Conservation (phyloP, 2,329 filamentous ascomycete species). For the Cladophialophora immunda region DNA sequence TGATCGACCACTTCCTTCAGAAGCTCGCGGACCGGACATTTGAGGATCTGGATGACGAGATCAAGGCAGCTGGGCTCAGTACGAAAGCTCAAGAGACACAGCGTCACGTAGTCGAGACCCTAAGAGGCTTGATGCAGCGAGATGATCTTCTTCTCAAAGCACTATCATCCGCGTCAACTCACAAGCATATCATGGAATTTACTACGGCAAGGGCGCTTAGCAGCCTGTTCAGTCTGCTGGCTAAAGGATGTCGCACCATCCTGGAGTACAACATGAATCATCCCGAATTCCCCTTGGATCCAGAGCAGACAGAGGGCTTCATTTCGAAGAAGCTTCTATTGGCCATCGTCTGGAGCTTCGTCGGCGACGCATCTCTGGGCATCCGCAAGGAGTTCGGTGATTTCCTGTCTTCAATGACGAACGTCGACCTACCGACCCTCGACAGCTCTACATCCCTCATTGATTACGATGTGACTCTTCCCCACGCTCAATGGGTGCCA, state of each 20-base stretch:
- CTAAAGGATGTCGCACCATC: conserved; percentile 89
- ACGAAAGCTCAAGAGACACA: conserved; percentile 83
- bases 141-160: conserved; percentile 84
- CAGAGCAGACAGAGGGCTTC: conserved; percentile 88
- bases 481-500: conserved; percentile 84
- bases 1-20: conserved; percentile 90
- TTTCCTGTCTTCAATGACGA: conserved; percentile 80
- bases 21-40: conserved; percentile 83
- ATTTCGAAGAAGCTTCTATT: conserved; percentile 93
- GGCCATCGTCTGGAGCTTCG: conserved; percentile 92
- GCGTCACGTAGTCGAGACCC: conserved; percentile 77
- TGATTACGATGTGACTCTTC: conserved; percentile 90
- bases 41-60: conserved; percentile 95
- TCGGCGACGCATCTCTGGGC: conserved; percentile 87
- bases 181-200: conserved; percentile 98
- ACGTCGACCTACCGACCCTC: conserved; percentile 82
- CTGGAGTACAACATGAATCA: conserved; percentile 97
- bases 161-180: conserved; percentile 76
- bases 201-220: conserved; percentile 88
- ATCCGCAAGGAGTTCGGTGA: conserved; percentile 93
- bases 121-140: conserved; percentile 76
- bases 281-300: conserved; percentile 88
- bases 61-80: conserved; percentile 77
- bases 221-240: conserved; percentile 93
- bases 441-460: conserved; percentile 86